Conservation (phyloP, 352 stramenopile species). For the Globisporangium nodosum region DNA sequence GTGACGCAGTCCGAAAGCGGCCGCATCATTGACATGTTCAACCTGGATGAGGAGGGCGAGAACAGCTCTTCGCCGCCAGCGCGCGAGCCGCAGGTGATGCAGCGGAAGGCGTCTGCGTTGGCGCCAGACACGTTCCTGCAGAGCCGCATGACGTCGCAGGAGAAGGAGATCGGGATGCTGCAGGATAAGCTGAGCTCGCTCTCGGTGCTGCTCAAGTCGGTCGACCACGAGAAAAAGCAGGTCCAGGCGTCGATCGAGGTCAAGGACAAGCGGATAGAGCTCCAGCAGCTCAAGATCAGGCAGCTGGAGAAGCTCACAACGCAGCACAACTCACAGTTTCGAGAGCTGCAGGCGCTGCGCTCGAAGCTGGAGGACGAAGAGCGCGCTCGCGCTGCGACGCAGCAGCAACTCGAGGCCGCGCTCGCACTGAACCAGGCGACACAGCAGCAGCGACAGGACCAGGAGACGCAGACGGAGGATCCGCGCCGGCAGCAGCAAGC, state of each 20-base stretch:
- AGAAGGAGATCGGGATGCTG: constrained; percentile 66
- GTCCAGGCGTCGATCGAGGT: constrained; percentile 51
- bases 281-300: constrained; percentile 52
- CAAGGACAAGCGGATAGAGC: constrained; percentile 73
- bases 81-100: neutral
- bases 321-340: constrained; percentile 37
- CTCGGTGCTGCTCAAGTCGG: constrained; percentile 56
- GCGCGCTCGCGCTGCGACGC: constrained; percentile 23
- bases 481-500: constrained; percentile 6
- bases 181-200: constrained; percentile 64
- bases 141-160: constrained; percentile 54
- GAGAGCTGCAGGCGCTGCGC: constrained; percentile 41
- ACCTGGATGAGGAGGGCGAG: constrained; percentile 2
- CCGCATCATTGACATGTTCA: constrained; percentile 17
- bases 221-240: constrained; percentile 59
- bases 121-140: constrained; percentile 34
- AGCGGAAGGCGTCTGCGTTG: neutral
- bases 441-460: constrained; percentile 16
- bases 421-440: neutral
- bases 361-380: constrained; percentile 50
- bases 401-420: constrained; percentile 37
- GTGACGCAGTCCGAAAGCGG: constrained; percentile 1
- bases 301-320: constrained; percentile 57
- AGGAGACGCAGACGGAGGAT: constrained; percentile 47
- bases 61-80: neutral